These are phyloP conservation scores for Recurvomyces mirabilis DNA, from an alignment of 495 filamentous ascomycete genomes.

Conservation along the genomic window DNA sequence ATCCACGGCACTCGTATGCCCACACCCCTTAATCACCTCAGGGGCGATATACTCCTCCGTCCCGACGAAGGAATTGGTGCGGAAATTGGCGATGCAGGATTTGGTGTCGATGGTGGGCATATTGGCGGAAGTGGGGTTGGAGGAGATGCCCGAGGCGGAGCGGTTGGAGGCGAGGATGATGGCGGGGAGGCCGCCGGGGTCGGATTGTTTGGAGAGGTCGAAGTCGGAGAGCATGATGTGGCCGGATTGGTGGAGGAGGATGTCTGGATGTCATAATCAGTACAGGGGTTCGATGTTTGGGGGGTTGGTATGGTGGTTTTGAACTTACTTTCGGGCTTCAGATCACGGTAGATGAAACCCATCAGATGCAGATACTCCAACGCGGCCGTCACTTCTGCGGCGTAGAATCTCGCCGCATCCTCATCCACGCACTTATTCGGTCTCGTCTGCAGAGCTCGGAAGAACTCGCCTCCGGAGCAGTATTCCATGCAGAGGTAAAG, in stretches of 20 bases:
- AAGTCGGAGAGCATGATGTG: conserved; percentile 99
- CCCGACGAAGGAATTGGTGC: conserved; percentile 95
- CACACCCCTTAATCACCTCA: conserved; percentile 96
- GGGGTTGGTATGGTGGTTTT: too few species aligned
- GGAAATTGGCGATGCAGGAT: conserved; percentile 95
- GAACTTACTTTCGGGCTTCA: conserved; percentile 89
- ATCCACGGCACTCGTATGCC: conserved; percentile 94
- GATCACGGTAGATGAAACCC: conserved; percentile 97
- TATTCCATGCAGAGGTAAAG: conserved; percentile 99
- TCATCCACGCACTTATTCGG: conserved; percentile 95
- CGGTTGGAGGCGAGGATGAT: conserved; percentile 73
- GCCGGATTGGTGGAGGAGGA: conserved; percentile 92
- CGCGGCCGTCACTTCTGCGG: conserved; percentile 94
- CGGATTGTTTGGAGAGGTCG: conserved; percentile 95
- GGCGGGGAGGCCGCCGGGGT: conserved; percentile 86
- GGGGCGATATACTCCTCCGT: conserved; percentile 98
- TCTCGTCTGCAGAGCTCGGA: conserved; percentile 88
- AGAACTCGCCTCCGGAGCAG: conserved; percentile 97
- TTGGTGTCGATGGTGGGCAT: conserved; percentile 95
- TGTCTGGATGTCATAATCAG: conserved; percentile 46
- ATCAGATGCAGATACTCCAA: conserved; percentile 96
- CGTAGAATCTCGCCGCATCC: conserved; percentile 95
- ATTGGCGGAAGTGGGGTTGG: conserved; percentile 61
- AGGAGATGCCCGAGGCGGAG: conserved; percentile 60
- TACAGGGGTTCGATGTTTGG: too few species aligned